A percentile compares a stretch with the other conserved stretches of the same genome.
Evolutionary conservation across 1,284 basidiomycete genomes (phyloP).

Genomic region (Fomitiporia mediterranea): DNA sequence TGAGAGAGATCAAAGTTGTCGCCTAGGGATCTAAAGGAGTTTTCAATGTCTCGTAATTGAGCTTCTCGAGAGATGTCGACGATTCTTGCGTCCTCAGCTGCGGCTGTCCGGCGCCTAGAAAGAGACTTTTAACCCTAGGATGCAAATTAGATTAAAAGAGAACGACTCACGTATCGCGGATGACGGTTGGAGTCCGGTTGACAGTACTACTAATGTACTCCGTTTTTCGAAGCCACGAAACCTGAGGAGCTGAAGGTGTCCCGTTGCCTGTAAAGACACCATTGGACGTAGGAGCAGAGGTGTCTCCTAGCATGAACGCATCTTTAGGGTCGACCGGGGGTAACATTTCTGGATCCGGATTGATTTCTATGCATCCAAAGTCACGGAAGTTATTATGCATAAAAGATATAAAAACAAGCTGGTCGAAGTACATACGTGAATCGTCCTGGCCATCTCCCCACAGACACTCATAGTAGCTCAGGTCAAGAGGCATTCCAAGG

Average conservation of each 20-base stretch:
- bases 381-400: background rate
- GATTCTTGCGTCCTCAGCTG: slow-evolving; percentile 34
- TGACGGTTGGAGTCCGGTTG: slow-evolving; percentile 38
- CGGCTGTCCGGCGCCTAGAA: slow-evolving; percentile 43
- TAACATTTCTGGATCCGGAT: slow-evolving; percentile 57
- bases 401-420: background rate
- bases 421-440: slow-evolving; percentile 43
- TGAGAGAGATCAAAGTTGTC: slow-evolving; percentile 53
- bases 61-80: slow-evolving; percentile 77
- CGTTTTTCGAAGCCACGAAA: slow-evolving; percentile 86
- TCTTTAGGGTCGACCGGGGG: slow-evolving; percentile 71
- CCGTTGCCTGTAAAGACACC: slow-evolving; percentile 36
- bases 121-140: slow-evolving; percentile 12
- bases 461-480: slow-evolving; percentile 75
- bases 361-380: slow-evolving; percentile 49
- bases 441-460: slow-evolving; percentile 78
- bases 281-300: slow-evolving; percentile 41
- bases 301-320: slow-evolving; percentile 60
- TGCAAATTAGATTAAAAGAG: background rate
- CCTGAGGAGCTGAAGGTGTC: slow-evolving; percentile 52
- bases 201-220: slow-evolving; percentile 73
- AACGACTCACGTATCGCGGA: slow-evolving; percentile 59
- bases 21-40: slow-evolving; percentile 68
- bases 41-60: slow-evolving; percentile 79
- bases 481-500: slow-evolving; percentile 89